Base-by-base conservation (phyloP, 495 filamentous ascomycete species). In the Lophiotrema nucula region DNA sequence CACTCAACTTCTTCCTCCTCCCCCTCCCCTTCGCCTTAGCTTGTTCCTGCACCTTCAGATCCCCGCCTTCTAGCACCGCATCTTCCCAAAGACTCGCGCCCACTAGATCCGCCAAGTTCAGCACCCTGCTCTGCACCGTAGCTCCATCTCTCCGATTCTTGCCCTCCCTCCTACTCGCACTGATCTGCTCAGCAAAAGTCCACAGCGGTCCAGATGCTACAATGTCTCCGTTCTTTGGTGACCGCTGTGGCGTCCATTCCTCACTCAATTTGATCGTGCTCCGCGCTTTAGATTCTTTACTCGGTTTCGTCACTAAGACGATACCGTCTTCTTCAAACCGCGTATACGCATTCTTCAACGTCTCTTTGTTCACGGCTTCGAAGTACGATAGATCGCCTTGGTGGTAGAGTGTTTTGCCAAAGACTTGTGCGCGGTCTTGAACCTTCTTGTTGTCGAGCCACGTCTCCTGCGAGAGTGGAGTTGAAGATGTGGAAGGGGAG, bases 331-430 rank as follows among this genome's bases (percentile, higher is more conserved):
- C 90, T 56, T 89, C 83, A 71, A 95, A 96, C 21, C 88, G 85
- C 56, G 84, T 78, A 72, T 89, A 96, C 2, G 89, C 86, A 69
- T 97, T 98, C 60, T 92, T 95, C 47, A 98, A 82, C 1, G 90
- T 92, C 69, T 97, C 91, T 54, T 96, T 96, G 76, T 97, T 98
- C 60, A 98, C 93, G 5, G 93, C 90, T 73, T 98, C 93, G 62
- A 96, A 96, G 70, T 98, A 97, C 21, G 85, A 89, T 23, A 98
- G 82, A 66, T 97, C 92, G 27, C 93, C 93, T 78, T 98, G 93
- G 70, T 97, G 91, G 68, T 96, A 98, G 6, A 98, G 76, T 0
- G 93, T 97, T 78, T 98, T 98, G 18, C 93, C 93, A 16, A 97
- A 83, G 16, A 95, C 69, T 64, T 98, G 93, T 0, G 91, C 88